A percentile compares a stretch with the other conserved stretches of the same genome.
These are phyloP conservation scores for Aquilaria yunnanensis DNA, from an alignment of 345 rosid species.

Conservation along the genomic window DNA sequence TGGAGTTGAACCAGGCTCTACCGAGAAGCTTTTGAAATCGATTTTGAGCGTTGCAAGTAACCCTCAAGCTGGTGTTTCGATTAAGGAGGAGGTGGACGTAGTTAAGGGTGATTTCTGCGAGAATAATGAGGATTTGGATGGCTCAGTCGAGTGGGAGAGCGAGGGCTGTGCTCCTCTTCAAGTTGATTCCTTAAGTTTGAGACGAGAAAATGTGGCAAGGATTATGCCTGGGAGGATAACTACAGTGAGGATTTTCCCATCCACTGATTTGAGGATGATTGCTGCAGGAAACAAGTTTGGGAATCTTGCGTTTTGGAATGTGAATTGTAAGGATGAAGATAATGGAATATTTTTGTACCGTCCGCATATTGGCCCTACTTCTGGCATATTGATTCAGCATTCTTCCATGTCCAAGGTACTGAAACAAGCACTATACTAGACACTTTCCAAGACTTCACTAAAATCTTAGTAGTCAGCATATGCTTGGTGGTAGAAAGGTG, in stretches of 20 bases:
- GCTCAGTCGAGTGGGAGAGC: constrained; percentile 22
- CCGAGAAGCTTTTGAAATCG: constrained; percentile 24
- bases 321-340: constrained; percentile 30
- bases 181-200: constrained; percentile 37
- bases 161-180: constrained; percentile 25
- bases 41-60: constrained; percentile 23
- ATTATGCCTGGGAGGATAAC: constrained; percentile 52
- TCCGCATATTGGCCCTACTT: constrained; percentile 51
- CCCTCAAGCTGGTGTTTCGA: constrained; percentile 6
- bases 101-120: constrained; percentile 9
- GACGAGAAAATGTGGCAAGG: constrained; percentile 56
- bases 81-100: constrained; percentile 4
- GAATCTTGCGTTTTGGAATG: constrained; percentile 70
- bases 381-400: constrained; percentile 56
- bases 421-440: not conserved
- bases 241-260: constrained; percentile 55
- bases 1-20: constrained; percentile 25
- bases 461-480: too few species aligned
- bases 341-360: constrained; percentile 53
- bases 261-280: constrained; percentile 48
- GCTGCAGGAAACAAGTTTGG: constrained; percentile 66
- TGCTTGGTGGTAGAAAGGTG: too few species aligned
- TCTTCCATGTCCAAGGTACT: constrained; percentile 56
- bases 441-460: too few species aligned
- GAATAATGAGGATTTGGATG: constrained; percentile 14